Conservation (phyloP, 257 asterid species). For the Penstemon davidsonii region DNA sequence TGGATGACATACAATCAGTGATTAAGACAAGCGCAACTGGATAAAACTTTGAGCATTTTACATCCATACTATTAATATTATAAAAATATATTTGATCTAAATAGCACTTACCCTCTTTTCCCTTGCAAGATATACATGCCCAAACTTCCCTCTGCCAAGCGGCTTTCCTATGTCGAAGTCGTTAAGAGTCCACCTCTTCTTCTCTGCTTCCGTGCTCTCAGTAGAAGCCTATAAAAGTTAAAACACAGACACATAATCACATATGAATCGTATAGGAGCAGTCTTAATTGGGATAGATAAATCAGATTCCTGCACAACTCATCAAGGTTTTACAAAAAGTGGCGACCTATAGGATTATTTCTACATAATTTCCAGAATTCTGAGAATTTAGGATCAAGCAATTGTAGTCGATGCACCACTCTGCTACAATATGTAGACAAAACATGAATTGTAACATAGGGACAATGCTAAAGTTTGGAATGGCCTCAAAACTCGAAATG, state of each 20-base stretch:
- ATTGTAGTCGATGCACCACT: neutral
- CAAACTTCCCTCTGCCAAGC: slow-evolving; percentile 91
- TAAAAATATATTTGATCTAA: slow-evolving; percentile 6
- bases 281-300: neutral
- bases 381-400: neutral
- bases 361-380: neutral
- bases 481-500: too few relatives aligned
- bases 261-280: neutral
- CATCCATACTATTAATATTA: neutral
- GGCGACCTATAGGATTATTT: neutral
- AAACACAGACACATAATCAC: neutral
- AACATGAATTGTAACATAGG: neutral
- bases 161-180: slow-evolving; percentile 92
- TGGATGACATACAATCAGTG: too few relatives aligned
- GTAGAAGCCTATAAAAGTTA: slow-evolving; percentile 40
- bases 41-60: too few relatives aligned
- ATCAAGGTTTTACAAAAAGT: neutral
- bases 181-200: slow-evolving; percentile 71
- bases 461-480: neutral
- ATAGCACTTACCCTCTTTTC: slow-evolving; percentile 66
- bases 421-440: too few relatives aligned
- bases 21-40: too few relatives aligned
- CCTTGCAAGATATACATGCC: slow-evolving; percentile 84
- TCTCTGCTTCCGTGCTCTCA: slow-evolving; percentile 54
- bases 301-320: neutral